These are phyloP conservation scores for Xylaria cubensis DNA, from an alignment of 495 filamentous ascomycete genomes.

Conservation along the genomic window DNA sequence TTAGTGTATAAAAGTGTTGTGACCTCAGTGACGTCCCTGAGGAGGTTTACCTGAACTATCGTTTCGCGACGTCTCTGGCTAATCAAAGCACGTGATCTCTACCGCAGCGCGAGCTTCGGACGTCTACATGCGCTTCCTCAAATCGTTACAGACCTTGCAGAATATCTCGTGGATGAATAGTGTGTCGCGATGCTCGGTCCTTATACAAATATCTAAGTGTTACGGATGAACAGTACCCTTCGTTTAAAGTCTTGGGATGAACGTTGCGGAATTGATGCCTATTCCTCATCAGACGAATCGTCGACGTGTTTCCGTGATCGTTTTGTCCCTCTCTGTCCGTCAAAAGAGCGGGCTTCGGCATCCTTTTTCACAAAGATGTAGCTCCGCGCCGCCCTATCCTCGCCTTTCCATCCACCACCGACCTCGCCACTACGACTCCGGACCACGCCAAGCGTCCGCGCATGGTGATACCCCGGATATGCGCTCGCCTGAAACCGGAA, in stretches of 20 bases:
- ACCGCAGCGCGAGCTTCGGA: not conserved
- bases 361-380: slow-evolving; percentile 79
- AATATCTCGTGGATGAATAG: not conserved
- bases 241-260: not conserved
- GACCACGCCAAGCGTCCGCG: slow-evolving; percentile 82
- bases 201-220: not conserved
- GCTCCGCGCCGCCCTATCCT: slow-evolving; percentile 74
- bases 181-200: not conserved
- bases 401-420: slow-evolving; percentile 71
- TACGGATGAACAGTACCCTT: not conserved
- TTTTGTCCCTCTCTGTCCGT: slow-evolving; percentile 50
- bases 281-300: slow-evolving; percentile 42
- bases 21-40: not conserved
- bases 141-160: not conserved
- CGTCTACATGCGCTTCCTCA: not conserved
- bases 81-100: not conserved
- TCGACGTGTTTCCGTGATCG: slow-evolving; percentile 54
- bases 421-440: slow-evolving; percentile 60
- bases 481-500: slow-evolving; percentile 75
- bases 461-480: slow-evolving; percentile 89
- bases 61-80: not conserved
- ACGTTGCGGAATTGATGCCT: not conserved
- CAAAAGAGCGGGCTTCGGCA: slow-evolving; percentile 37
- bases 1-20: not conserved
- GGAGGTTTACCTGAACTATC: not conserved